phyloP scores from a whole-genome alignment of 2,329 filamentous ascomycete genomes.

The Trichophyton schoenleinii region DNA sequence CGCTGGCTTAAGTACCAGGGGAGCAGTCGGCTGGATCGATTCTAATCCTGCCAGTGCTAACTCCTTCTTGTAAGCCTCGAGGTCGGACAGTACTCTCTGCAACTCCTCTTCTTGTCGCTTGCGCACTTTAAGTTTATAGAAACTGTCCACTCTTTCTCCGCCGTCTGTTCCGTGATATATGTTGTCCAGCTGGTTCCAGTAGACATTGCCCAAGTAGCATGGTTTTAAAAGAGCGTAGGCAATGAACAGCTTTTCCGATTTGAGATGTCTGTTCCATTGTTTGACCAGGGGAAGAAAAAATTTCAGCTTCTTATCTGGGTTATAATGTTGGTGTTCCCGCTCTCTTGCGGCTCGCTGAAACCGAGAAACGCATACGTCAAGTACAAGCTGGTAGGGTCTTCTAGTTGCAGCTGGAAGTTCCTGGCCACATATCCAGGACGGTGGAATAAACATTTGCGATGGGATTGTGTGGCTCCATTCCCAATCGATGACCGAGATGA shows the following conservation, averaged over 20 bases:
- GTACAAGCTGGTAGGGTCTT: neutral
- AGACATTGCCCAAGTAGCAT: constrained; percentile 8
- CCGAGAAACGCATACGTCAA: neutral
- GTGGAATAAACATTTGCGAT: constrained; percentile 7
- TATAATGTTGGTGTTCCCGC: neutral
- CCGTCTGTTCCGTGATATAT: constrained; percentile 5
- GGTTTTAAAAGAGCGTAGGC: constrained; percentile 7
- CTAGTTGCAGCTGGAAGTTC: neutral
- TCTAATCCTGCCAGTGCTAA: constrained; percentile 3
- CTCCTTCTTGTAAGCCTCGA: constrained; percentile 5
- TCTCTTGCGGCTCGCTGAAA: neutral
- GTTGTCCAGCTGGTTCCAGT: constrained; percentile 8
- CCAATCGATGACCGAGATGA: constrained; percentile 8
- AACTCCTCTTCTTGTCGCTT: neutral
- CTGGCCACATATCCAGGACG: constrained; percentile 5
- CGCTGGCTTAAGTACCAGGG: neutral
- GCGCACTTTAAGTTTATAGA: neutral
- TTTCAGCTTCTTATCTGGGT: neutral
- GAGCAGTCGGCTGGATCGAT: neutral
- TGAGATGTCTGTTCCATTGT: neutral
- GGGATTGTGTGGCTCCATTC: constrained; percentile 9
- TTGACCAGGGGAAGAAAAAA: neutral
- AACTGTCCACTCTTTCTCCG: neutral
- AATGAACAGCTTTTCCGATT: neutral
- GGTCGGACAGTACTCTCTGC: constrained; percentile 1